phyloP scores from a whole-genome alignment of 192 early-diverging fungal genomes.

The Haplosporangium gracile region DNA sequence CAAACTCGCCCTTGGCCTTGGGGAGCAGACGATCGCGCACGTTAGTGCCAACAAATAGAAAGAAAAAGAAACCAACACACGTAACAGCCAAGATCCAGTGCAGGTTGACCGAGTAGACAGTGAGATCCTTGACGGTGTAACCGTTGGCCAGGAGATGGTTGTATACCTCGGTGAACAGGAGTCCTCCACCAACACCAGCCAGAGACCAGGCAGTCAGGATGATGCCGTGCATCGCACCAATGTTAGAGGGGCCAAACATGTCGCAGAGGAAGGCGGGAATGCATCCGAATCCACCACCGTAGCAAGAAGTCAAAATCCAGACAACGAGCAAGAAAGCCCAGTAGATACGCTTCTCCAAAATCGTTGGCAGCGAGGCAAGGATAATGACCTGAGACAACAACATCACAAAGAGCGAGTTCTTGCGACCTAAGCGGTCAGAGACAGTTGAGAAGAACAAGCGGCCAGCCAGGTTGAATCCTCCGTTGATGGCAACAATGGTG shows the following conservation, averaged over 20 bases:
- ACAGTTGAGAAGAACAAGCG: constrained; percentile 66
- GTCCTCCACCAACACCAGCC: constrained; percentile 76
- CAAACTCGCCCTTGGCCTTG: constrained; percentile 66
- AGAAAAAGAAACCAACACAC: constrained; percentile 66
- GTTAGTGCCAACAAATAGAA: constrained; percentile 68
- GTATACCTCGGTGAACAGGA: constrained; percentile 73
- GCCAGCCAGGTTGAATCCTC: constrained; percentile 67
- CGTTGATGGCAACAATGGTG: constrained; percentile 67
- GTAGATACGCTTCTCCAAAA: constrained; percentile 65
- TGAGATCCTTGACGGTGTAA: constrained; percentile 62
- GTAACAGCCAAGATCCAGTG: constrained; percentile 77
- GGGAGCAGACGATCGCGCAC: constrained; percentile 76
- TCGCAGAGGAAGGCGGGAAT: constrained; percentile 80
- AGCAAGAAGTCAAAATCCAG: constrained; percentile 74
- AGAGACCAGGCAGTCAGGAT: constrained; percentile 82
- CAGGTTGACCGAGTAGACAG: constrained; percentile 70
- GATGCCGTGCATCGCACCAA: constrained; percentile 77
- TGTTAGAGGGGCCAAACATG: constrained; percentile 81
- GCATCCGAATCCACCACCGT: constrained; percentile 80
- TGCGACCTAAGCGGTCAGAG: constrained; percentile 73
- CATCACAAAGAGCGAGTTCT: constrained; percentile 72
- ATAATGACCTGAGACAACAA: constrained; percentile 69
- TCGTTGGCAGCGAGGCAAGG: constrained; percentile 66
- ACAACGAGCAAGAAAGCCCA: constrained; percentile 68
- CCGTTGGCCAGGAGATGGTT: constrained; percentile 51